These are phyloP conservation scores for Paramecium sexaurelia DNA, from an alignment of 73 alveolate genomes.

Conservation along the genomic window DNA sequence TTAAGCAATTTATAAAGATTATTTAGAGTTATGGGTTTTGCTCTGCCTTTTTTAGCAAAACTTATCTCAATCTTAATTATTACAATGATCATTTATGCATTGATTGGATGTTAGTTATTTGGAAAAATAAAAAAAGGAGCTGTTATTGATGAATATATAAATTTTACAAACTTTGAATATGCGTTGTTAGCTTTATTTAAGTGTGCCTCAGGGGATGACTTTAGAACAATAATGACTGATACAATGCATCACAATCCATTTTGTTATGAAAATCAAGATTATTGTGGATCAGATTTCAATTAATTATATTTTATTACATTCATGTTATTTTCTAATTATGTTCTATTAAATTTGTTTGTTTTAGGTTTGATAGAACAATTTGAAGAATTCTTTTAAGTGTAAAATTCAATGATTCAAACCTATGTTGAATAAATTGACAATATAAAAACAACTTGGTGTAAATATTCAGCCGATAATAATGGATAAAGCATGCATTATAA, in stretches of 20 bases:
- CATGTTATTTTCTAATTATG: neutral
- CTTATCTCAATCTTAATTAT: neutral
- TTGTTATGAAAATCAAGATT: neutral
- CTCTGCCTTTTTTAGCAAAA: constrained; percentile 12
- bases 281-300: constrained; percentile 30
- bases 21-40: constrained; percentile 22
- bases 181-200: neutral
- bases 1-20: neutral
- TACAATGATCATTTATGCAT: neutral
- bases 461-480: constrained; percentile 1
- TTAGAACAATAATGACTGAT: constrained; percentile 32
- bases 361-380: constrained; percentile 35
- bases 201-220: constrained; percentile 27
- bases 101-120: neutral
- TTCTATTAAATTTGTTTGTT: constrained; percentile 32
- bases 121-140: constrained; percentile 15
- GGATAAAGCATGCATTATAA: neutral
- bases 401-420: neutral
- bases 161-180: neutral
- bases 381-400: neutral
- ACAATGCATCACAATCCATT: constrained; percentile 25
- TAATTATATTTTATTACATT: neutral
- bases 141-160: neutral
- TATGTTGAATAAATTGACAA: constrained; percentile 22
- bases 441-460: constrained; percentile 36